phyloP scores from a whole-genome alignment of 495 filamentous ascomycete genomes.

The Penicillium cataractarum region DNA sequence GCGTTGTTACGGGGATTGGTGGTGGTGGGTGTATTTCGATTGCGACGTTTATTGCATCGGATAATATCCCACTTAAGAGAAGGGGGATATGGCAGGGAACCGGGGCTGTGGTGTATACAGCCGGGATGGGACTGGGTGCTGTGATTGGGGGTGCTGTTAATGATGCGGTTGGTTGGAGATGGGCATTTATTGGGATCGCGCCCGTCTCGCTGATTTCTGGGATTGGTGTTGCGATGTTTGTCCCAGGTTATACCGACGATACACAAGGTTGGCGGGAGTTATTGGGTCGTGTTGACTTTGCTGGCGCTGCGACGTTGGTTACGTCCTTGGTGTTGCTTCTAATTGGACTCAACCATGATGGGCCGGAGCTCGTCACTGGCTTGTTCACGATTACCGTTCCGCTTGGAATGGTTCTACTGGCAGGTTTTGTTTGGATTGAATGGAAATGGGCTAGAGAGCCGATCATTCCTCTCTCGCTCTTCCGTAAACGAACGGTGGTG shows the following conservation, averaged over 20 bases:
- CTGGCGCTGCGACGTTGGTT: conserved; percentile 17
- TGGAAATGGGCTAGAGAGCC: conserved; percentile 20
- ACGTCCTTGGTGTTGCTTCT: conserved; percentile 16
- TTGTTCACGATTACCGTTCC: conserved; percentile 9
- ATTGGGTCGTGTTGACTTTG: conserved; percentile 20
- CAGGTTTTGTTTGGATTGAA: conserved; percentile 15
- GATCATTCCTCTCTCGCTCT: conserved; percentile 20
- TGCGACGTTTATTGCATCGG: conserved; percentile 21
- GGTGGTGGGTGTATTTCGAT: conserved; percentile 24
- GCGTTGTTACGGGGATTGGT: conserved; percentile 20
- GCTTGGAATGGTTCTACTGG: conserved; percentile 1
- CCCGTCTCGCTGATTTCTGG: conserved; percentile 16
- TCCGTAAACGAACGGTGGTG: conserved; percentile 17
- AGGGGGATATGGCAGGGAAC: conserved; percentile 22
- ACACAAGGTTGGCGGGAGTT: conserved; percentile 4
- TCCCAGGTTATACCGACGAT: neutral
- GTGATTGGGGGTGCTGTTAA: conserved; percentile 20
- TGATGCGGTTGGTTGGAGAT: conserved; percentile 21
- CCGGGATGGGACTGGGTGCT: conserved; percentile 20
- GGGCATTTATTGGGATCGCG: conserved; percentile 23
- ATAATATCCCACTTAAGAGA: conserved; percentile 18
- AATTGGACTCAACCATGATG: conserved; percentile 19
- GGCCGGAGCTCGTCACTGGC: neutral
- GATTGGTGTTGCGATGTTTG: conserved; percentile 16
- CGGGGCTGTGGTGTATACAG: conserved; percentile 15